Base-by-base conservation (phyloP, 441 rosid genomes). In the Biscutella laevigata region DNA sequence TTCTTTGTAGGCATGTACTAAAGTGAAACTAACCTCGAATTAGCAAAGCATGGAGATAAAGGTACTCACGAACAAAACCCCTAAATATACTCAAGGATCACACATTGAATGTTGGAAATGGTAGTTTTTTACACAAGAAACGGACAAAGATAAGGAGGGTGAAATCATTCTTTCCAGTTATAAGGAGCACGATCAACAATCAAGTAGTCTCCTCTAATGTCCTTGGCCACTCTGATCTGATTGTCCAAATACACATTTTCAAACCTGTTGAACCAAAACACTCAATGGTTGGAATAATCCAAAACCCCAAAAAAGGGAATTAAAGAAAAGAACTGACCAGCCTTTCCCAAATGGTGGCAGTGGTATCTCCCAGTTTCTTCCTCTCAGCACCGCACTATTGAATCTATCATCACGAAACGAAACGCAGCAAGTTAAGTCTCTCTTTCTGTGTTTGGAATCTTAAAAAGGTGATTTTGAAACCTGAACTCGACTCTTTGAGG, bases 291-390 rank as follows among this genome's bases (percentile, higher is more conserved):
- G n/a, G n/a, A n/a, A n/a, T n/a, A n/a, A n/a, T n/a, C n/a, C n/a
- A n/a, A n/a, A n/a, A n/a, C n/a, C n/a, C n/a, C n/a, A n/a, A n/a
- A n/a, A n/a, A n/a, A n/a, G n/a, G n/a, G n/a, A 27, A 9, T 7
- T 15, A 37, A 3, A 40, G 7, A 32, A 33, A 48, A 50, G 27
- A 30, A 69, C 95, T 74, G 57, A 89, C 97, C 95, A 90, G 49
- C 98, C 98, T 77, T 81, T 69, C 58, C 95, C 95, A 56, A 82
- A 84, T 7, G 98, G 95, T 36, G 98, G 95, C 68, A 90, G 67
- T 3, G 92, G 95, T 20, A 82, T 40, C 76, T 86, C 94, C 95
- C 92, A 86, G 24, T 15, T 63, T 53, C 56, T 70, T 39, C 81
- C 90, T 32, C 92, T 76, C 26, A 90, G 58, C 58, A 86, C 86